These are phyloP conservation scores for Trichoderma polysporum DNA, from an alignment of 2,329 filamentous ascomycete genomes.

Conservation along the genomic window DNA sequence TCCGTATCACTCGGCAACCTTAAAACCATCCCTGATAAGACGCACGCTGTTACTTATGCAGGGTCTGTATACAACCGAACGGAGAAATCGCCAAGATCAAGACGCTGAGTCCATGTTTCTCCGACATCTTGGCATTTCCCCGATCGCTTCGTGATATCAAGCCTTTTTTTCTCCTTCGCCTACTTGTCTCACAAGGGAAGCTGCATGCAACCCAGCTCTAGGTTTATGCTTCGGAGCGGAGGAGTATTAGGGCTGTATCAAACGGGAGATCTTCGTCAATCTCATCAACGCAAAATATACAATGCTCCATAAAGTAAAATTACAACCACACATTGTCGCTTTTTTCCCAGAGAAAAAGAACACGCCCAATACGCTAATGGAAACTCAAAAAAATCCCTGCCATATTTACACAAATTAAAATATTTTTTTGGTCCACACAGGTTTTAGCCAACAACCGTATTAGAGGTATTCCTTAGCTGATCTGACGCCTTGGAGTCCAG, in stretches of 20 bases:
- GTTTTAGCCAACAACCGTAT: constrained; percentile 18
- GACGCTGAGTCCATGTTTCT: constrained; percentile 11
- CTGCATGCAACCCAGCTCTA: neutral
- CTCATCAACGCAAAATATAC: constrained; percentile 8
- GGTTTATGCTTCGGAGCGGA: neutral
- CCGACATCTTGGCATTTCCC: constrained; percentile 11
- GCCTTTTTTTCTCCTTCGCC: neutral
- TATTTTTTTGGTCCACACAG: neutral
- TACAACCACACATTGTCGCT: neutral
- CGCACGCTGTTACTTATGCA: neutral
- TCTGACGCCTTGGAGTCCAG: constrained; percentile 46
- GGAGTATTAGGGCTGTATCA: neutral
- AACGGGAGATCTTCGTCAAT: neutral
- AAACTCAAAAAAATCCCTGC: neutral
- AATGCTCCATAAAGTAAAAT: neutral
- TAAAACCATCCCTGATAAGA: neutral
- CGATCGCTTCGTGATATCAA: neutral
- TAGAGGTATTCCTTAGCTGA: constrained; percentile 34
- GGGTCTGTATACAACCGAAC: neutral
- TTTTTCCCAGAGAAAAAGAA: neutral
- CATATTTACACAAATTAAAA: constrained; percentile 2
- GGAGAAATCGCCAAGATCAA: constrained; percentile 3
- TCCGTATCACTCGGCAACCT: neutral
- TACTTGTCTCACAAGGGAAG: neutral
- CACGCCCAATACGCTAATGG: constrained; percentile 3